These are phyloP conservation scores for Thalassia testudinum DNA, from an alignment of 116 monocot genomes.

Conservation along the genomic window DNA sequence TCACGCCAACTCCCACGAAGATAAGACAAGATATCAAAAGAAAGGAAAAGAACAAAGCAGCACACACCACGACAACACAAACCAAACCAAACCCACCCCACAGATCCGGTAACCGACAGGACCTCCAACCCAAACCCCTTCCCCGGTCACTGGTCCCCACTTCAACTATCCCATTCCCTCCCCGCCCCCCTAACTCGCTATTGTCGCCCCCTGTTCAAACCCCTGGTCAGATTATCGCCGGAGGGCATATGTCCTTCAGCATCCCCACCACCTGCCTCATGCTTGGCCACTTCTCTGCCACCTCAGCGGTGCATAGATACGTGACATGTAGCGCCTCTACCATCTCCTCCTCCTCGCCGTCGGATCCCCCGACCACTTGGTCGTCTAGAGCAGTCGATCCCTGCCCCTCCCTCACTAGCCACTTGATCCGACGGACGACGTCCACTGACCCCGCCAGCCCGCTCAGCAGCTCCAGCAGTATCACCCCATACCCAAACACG, in stretches of 20 bases:
- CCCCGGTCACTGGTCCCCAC: background rate
- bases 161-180: background rate
- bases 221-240: background rate
- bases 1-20: no score
- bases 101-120: conserved; percentile 1
- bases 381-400: conserved; percentile 26
- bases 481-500: no score
- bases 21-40: no score
- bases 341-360: conserved; percentile 48
- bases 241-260: conserved; percentile 49
- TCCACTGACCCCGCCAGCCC: conserved; percentile 15
- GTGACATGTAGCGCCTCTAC: conserved; percentile 46
- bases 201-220: background rate
- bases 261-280: conserved; percentile 86
- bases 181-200: background rate
- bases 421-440: conserved; percentile 24
- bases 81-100: background rate
- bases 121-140: background rate
- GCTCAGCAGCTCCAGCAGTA: conserved; percentile 78
- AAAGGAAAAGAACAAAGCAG: no score
- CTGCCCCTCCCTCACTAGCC: conserved; percentile 22
- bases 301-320: conserved; percentile 62
- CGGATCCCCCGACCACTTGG: background rate
- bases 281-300: conserved; percentile 47
- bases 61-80: no score